Conservation (phyloP, 2,329 filamentous ascomycete genomes). For the Cylindrodendrum hubeiense region DNA sequence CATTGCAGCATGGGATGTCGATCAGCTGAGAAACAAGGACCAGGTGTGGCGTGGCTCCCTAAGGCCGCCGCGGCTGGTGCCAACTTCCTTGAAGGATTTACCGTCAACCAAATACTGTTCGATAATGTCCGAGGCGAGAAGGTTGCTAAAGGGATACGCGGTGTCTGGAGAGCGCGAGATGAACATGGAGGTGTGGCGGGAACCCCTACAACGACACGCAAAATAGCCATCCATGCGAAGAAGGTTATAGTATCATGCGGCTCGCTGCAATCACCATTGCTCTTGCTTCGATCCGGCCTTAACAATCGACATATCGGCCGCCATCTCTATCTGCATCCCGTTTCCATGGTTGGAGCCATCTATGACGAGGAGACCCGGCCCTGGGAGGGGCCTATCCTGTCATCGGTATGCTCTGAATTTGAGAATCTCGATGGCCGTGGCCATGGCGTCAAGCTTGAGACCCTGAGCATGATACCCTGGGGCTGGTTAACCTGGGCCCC, state of each 20-base stretch:
- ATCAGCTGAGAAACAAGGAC: constrained; percentile 79
- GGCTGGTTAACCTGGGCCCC: constrained; percentile 13
- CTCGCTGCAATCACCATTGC: constrained; percentile 15
- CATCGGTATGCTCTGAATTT: constrained; percentile 13
- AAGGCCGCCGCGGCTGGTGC: constrained; percentile 80
- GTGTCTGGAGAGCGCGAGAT: constrained; percentile 72
- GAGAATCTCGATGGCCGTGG: constrained; percentile 25
- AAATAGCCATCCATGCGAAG: constrained; percentile 16
- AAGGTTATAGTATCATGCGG: constrained; percentile 21
- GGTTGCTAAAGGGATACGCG: constrained; percentile 74
- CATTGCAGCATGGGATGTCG: constrained; percentile 66
- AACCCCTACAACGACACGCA: neutral
- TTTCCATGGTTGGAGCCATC: constrained; percentile 11
- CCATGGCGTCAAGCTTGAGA: constrained; percentile 22
- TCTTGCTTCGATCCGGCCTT: constrained; percentile 17
- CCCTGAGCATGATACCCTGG: constrained; percentile 15
- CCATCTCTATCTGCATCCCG: constrained; percentile 24
- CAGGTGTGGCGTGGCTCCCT: constrained; percentile 77
- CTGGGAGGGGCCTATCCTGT: constrained; percentile 23
- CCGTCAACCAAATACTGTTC: constrained; percentile 75
- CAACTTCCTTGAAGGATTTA: constrained; percentile 80
- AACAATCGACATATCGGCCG: constrained; percentile 22
- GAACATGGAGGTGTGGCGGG: neutral
- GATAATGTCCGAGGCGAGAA: constrained; percentile 59
- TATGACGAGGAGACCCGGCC: constrained; percentile 15